A percentile compares a stretch with the other conserved stretches of the same genome.
These are phyloP conservation scores for Cyclocybe cylindracea DNA, from an alignment of 768 basidiomycete genomes.

Conservation along the genomic window DNA sequence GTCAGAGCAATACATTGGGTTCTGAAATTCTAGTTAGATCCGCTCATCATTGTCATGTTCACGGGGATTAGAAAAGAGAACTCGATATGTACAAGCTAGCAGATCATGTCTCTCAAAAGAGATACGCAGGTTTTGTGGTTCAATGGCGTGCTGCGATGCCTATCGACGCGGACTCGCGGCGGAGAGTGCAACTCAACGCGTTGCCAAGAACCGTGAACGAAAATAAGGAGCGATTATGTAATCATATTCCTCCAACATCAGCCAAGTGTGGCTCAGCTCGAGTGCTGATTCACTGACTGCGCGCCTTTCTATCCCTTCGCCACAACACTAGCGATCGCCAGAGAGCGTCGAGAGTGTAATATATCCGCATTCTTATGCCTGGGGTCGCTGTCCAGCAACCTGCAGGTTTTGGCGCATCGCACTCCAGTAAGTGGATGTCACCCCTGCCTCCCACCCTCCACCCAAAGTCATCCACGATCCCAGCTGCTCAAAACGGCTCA, in stretches of 20 bases:
- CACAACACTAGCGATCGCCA: not conserved
- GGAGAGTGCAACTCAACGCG: not conserved
- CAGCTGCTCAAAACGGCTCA: constrained; percentile 24
- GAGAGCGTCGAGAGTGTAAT: constrained; percentile 2
- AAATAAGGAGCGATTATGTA: constrained; percentile 8
- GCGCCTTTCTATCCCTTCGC: constrained; percentile 3
- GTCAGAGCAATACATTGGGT: no score
- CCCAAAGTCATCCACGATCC: constrained; percentile 18
- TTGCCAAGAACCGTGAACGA: not conserved
- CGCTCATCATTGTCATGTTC: no score
- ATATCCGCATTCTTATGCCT: constrained; percentile 22
- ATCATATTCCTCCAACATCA: constrained; percentile 5
- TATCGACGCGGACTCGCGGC: not conserved
- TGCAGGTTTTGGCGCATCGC: constrained; percentile 26
- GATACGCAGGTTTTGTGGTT: no score
- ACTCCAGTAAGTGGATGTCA: constrained; percentile 28
- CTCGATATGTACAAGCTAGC: no score
- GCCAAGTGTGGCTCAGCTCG: not conserved
- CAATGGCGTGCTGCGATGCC: no score
- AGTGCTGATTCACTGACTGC: constrained; percentile 17
- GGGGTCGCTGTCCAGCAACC: constrained; percentile 25
- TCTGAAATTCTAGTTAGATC: no score
- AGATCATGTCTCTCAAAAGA: no score
- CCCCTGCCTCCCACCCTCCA: constrained; percentile 13
- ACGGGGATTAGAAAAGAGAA: no score